A percentile compares a stretch with the other conserved stretches of the same genome.
phyloP scores from a whole-genome alignment of 1,139 yeast species.

The Taphrina sp. region DNA sequence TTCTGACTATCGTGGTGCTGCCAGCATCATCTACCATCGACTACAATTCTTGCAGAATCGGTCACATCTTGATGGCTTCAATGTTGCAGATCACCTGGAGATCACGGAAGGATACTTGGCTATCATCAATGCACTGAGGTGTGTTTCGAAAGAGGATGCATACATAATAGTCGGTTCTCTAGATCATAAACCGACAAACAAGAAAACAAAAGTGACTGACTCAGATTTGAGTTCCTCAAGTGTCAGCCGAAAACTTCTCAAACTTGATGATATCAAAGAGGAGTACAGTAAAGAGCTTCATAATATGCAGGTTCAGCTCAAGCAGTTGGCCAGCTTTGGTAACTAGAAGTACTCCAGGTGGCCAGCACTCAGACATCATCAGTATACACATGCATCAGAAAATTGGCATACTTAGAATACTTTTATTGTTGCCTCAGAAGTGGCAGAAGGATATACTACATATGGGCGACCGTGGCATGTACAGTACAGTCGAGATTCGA shows the following conservation, averaged over 20 bases:
- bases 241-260: conserved; percentile 15
- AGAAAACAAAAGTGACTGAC: conserved; percentile 4
- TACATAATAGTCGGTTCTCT: conserved; percentile 32
- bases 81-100: conserved; percentile 28
- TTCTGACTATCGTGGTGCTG: conserved; percentile 34
- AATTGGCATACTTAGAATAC: no score
- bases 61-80: conserved; percentile 12
- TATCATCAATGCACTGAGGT: conserved; percentile 32
- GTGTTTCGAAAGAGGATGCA: conserved; percentile 30
- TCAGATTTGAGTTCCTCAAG: background rate
- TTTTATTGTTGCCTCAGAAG: no score
- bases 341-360: no score
- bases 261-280: conserved; percentile 13
- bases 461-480: no score
- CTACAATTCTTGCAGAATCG: conserved; percentile 24
- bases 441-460: no score
- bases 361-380: no score
- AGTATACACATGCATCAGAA: no score
- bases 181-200: conserved; percentile 13
- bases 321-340: conserved; percentile 7
- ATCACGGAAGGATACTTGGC: conserved; percentile 34
- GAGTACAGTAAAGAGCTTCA: conserved; percentile 21
- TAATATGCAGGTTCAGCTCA: conserved; percentile 22
- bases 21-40: conserved; percentile 28
- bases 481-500: no score